Evolutionary conservation across 1,284 basidiomycete species (phyloP), one percentile per base, ranked within the genome.

Genomic region (Cryptococcus maquisensis): DNA sequence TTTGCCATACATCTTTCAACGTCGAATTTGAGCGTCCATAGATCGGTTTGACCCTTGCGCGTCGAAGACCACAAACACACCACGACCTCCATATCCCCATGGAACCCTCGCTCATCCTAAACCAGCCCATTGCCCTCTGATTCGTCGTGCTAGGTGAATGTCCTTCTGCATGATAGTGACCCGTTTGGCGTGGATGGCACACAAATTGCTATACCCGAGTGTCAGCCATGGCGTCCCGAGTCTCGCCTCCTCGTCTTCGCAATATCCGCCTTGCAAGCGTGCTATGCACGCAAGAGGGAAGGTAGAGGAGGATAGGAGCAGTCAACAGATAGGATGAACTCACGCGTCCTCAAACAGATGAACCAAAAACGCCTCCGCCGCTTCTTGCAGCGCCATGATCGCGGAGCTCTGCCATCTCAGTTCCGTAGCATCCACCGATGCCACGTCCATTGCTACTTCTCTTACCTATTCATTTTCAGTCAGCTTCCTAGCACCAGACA

Each of bases 101-200:
- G 6, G 26, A 12, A 16, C 24, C 9, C 24, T 32, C 39, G 10
- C 35, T 51, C 51, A 71, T 35, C 69, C 72, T 39, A 68, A 43
- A 4, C 69, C 79, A 51, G 82, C 83, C 85, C 86, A 89, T 43
- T 84, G 83, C 2, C 95, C 95, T 55, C 95, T 84, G 79, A 98
- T 90, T 62, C 95, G 84, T 54, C 95, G 83, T 24, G 95, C 95
- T 43, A 98, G 86, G 64, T 96, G 92, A 62, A 99, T 95, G 72
- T 99, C 96, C 62, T 88, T 84, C 60, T 92, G 90, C 94, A 97
- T 97, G 68, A 99, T 88, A 7, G 96, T 99, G 13, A 99, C 96
- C 68, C 95, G 87, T 77, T 96, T 97, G 26, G 96, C 95, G 73
- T 99, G 96, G 60, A 99, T 90, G 4, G 96, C 94, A 71, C 93